Evolutionary conservation across 2,329 filamentous ascomycete genomes (phyloP), one percentile per base, ranked within the genome.

Genomic region (Penicillium sp.): DNA sequence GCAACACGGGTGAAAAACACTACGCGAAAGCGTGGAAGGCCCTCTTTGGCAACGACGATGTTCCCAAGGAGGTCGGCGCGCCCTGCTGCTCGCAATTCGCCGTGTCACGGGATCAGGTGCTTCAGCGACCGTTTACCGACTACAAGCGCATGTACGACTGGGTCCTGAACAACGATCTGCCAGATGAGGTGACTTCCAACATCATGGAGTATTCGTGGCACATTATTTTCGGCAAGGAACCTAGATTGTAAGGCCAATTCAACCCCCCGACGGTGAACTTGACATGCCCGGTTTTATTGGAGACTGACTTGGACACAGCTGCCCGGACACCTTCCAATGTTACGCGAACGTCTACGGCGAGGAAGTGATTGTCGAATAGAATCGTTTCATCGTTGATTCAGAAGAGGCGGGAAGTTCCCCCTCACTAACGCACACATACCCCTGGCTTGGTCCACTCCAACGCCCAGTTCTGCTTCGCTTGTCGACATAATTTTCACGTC

Each of bases 181-280:
- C 72, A 2, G 79, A 83, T 58, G 71, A 73, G 24, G 62, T 77
- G 28, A 79, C 75, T 33, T 80, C 80, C 3, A 70, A 80, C 27
- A 74, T 84, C 5, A 74, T 82, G 58, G 81, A 85, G 61, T 84
- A 82, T 59, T 66, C 79, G 9, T 85, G 82, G 81, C 82, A 84
- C 58, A 75, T 79, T 64, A 70, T 73, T 63, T 77, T 70, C 50
- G 64, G 66, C 38, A 62, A 63, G 54, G 60, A 64, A 1, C 59
- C 68, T 26, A 58, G 70, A 24, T 63, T 65, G 66, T 70, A 48
- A 58, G 65, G 9, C 28, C 25, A 18, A 18, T 18, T 18, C 18
- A 18, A 18, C 3, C 18, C 18, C 18, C 18, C 18, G 18, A 18
- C 18, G 18, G 18, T 18, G 18, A 18, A 18, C 18, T 18, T 18